phyloP scores from a whole-genome alignment of 2,329 filamentous ascomycete genomes.

The Microdochium paspali region DNA sequence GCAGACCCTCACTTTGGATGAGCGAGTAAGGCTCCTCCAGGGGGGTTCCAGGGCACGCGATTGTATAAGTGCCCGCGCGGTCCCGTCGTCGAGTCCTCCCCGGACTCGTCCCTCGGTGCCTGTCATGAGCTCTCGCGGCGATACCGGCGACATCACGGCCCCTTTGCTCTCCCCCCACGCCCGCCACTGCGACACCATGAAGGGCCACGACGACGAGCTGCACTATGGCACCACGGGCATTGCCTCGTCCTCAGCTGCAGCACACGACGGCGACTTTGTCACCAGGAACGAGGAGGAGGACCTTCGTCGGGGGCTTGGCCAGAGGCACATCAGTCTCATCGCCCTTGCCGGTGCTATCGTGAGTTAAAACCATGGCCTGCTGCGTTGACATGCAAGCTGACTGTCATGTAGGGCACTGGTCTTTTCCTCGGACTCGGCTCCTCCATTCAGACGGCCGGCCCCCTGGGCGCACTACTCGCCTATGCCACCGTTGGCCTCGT shows the following conservation, averaged over 20 bases:
- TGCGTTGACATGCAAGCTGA: background rate
- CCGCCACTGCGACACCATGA: slow-evolving; percentile 14
- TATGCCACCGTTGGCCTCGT: slow-evolving; percentile 48
- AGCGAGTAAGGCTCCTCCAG: background rate
- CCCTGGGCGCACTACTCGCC: slow-evolving; percentile 35
- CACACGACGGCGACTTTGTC: slow-evolving; percentile 32
- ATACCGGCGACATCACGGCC: slow-evolving; percentile 6
- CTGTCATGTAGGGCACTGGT: slow-evolving; percentile 34
- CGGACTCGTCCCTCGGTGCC: background rate
- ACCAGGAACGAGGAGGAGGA: slow-evolving; percentile 37
- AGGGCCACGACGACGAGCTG: background rate
- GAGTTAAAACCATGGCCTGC: background rate
- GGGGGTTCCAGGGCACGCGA: background rate
- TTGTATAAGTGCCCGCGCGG: background rate
- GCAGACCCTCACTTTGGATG: background rate
- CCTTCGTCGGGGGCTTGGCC: slow-evolving; percentile 38
- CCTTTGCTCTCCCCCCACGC: slow-evolving; percentile 21
- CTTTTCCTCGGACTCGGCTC: slow-evolving; percentile 49
- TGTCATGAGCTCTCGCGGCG: background rate
- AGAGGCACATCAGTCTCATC: slow-evolving; percentile 52
- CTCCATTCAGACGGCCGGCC: slow-evolving; percentile 40
- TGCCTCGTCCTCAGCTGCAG: background rate
- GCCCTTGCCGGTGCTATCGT: slow-evolving; percentile 49
- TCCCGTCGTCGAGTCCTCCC: background rate
- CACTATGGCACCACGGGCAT: background rate